phyloP scores from a whole-genome alignment of 108 stramenopile genomes.

The Poteriospumella lacustris region DNA sequence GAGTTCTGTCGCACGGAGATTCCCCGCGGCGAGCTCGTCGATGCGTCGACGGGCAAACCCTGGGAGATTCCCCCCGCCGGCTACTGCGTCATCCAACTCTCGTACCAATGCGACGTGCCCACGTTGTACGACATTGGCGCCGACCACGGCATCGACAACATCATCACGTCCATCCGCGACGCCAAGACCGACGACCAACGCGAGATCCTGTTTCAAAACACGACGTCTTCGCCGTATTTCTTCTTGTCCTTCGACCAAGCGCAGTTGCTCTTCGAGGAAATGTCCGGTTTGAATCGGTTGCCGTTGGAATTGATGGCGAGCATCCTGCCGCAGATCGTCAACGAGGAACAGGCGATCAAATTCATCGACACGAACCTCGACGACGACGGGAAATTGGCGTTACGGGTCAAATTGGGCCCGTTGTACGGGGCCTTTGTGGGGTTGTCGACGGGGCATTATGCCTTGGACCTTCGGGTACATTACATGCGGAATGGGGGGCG shows the following conservation, averaged over 20 bases:
- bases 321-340: conserved; percentile 19
- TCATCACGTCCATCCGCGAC: conserved; percentile 3
- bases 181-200: conserved; percentile 20
- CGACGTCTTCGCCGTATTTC: conserved; percentile 29
- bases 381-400: conserved; percentile 6
- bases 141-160: conserved; percentile 23
- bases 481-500: background rate
- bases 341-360: conserved; percentile 1
- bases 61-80: conserved; percentile 22
- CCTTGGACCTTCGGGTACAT: background rate
- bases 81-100: background rate
- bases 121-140: conserved; percentile 1
- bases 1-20: conserved; percentile 27
- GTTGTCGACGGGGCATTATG: conserved; percentile 10
- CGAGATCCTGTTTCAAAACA: conserved; percentile 18
- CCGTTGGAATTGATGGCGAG: conserved; percentile 8
- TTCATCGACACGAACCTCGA: conserved; percentile 12
- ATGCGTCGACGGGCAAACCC: background rate
- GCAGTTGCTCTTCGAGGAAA: conserved; percentile 18
- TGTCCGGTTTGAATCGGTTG: background rate
- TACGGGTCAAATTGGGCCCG: conserved; percentile 1
- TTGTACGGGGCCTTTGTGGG: background rate
- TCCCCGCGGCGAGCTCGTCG: conserved; percentile 18
- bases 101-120: conserved; percentile 12
- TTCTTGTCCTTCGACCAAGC: conserved; percentile 21